Conservation (phyloP, 2,329 filamentous ascomycete species). For the Penicillium carneum region DNA sequence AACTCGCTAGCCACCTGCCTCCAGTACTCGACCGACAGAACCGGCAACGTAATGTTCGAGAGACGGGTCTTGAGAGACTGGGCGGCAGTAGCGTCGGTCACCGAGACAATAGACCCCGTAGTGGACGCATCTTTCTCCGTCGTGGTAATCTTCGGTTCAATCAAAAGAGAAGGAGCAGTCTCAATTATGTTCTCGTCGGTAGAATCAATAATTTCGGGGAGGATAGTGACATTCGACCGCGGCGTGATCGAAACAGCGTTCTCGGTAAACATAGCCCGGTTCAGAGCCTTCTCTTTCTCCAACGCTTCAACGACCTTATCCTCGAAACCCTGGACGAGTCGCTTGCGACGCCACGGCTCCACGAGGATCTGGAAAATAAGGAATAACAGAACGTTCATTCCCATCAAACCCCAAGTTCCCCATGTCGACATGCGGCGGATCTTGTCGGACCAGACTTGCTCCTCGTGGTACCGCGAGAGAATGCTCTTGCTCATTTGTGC, state of each 20-base stretch:
- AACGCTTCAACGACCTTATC: slow-evolving; percentile 75
- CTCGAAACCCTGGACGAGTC: slow-evolving; percentile 83
- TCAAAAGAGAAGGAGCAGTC: slow-evolving; percentile 6
- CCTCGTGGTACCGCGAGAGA: slow-evolving; percentile 91
- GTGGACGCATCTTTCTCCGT: slow-evolving; percentile 12
- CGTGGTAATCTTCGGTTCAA: slow-evolving; percentile 4
- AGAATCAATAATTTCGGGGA: slow-evolving; percentile 28
- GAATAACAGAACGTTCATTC: slow-evolving; percentile 89
- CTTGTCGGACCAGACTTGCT: slow-evolving; percentile 98
- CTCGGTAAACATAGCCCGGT: slow-evolving; percentile 26
- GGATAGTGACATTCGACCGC: neutral
- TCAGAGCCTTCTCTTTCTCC: slow-evolving; percentile 68
- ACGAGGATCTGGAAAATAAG: slow-evolving; percentile 85
- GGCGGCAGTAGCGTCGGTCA: slow-evolving; percentile 8
- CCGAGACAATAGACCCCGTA: slow-evolving; percentile 5
- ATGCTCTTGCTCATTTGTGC: slow-evolving; percentile 81
- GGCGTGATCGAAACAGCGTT: slow-evolving; percentile 14
- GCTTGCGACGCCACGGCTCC: slow-evolving; percentile 85
- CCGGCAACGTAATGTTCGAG: slow-evolving; percentile 33
- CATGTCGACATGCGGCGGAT: slow-evolving; percentile 95
- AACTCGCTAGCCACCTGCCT: slow-evolving; percentile 63
- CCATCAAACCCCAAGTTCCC: slow-evolving; percentile 98
- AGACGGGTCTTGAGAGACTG: slow-evolving; percentile 37
- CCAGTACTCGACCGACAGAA: slow-evolving; percentile 54
- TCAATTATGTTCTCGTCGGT: slow-evolving; percentile 9